Conservation (phyloP, 176 grass and related monocot species). For the Pharus latifolius region DNA sequence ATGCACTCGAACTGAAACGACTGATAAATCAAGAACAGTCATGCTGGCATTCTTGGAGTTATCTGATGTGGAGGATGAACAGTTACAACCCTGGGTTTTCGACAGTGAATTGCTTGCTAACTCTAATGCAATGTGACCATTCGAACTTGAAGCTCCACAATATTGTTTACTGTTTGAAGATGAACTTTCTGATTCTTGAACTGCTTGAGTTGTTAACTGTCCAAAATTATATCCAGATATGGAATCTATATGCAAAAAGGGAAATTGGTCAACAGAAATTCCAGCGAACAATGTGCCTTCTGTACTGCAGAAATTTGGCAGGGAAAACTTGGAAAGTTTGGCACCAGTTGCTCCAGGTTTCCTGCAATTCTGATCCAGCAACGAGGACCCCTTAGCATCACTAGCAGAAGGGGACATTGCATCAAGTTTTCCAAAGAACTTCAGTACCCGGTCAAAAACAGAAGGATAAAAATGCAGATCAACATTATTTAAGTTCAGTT, state of each 20-base stretch:
- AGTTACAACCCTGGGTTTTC: conserved; percentile 7
- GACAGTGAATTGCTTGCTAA: neutral
- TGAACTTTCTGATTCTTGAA: conserved; percentile 21
- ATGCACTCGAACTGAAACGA: conserved; percentile 49
- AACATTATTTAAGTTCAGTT: conserved; percentile 42
- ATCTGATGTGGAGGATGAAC: conserved; percentile 1
- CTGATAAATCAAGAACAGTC: conserved; percentile 42
- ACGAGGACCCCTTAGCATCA: conserved; percentile 13
- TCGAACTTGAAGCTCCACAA: conserved; percentile 11
- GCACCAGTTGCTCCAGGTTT: conserved; percentile 3
- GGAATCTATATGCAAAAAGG: conserved; percentile 43
- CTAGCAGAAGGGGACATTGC: conserved; percentile 22
- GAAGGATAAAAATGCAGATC: conserved; percentile 78
- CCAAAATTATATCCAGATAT: conserved; percentile 19
- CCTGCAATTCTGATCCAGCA: conserved; percentile 11
- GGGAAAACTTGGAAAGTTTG: conserved; percentile 38
- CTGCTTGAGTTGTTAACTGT: conserved; percentile 17
- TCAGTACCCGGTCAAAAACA: conserved; percentile 42
- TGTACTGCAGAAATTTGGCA: conserved; percentile 41
- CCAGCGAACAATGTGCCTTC: conserved; percentile 32
- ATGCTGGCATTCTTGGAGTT: conserved; percentile 16
- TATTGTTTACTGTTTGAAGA: conserved; percentile 23
- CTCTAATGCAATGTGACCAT: conserved; percentile 5
- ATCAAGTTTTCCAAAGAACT: conserved; percentile 52
- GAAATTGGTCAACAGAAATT: conserved; percentile 50